These are phyloP conservation scores for Pestalotiopsis sp. DNA, from an alignment of 2,329 filamentous ascomycete species.

Conservation along the genomic window DNA sequence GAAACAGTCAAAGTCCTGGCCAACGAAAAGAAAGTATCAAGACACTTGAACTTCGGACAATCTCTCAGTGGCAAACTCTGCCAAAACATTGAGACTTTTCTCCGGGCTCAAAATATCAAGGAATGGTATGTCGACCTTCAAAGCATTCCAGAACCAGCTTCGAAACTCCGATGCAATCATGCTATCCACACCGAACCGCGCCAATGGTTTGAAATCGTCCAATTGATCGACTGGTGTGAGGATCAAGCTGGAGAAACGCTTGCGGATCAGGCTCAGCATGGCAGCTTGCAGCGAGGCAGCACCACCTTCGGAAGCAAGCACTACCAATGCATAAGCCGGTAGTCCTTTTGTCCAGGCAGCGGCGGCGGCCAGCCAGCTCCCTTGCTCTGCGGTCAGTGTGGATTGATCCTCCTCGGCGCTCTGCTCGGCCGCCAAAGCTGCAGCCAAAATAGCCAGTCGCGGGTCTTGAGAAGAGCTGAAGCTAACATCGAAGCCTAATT, in stretches of 20 bases:
- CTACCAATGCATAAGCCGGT: no score
- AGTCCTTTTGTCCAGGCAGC: no score
- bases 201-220: slow-evolving; percentile 17
- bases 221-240: slow-evolving; percentile 15
- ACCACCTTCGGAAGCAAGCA: slow-evolving; percentile 9
- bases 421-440: slow-evolving; percentile 8
- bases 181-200: slow-evolving; percentile 30
- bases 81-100: neutral
- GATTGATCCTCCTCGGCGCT: neutral
- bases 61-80: no score
- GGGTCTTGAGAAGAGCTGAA: slow-evolving; percentile 12
- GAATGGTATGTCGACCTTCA: slow-evolving; percentile 33
- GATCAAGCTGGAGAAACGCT: slow-evolving; percentile 16
- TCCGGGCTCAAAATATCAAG: slow-evolving; percentile 19
- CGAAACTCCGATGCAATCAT: slow-evolving; percentile 36
- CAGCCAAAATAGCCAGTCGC: slow-evolving; percentile 8
- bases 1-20: no score
- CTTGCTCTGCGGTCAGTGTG: slow-evolving; percentile 9
- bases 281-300: slow-evolving; percentile 19
- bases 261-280: slow-evolving; percentile 5
- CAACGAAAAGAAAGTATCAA: no score
- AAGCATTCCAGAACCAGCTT: slow-evolving; percentile 31
- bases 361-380: neutral
- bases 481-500: slow-evolving; percentile 20
- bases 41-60: no score